Evolutionary conservation across 352 stramenopile species (phyloP).

Genomic region (Pythium periplocum): DNA sequence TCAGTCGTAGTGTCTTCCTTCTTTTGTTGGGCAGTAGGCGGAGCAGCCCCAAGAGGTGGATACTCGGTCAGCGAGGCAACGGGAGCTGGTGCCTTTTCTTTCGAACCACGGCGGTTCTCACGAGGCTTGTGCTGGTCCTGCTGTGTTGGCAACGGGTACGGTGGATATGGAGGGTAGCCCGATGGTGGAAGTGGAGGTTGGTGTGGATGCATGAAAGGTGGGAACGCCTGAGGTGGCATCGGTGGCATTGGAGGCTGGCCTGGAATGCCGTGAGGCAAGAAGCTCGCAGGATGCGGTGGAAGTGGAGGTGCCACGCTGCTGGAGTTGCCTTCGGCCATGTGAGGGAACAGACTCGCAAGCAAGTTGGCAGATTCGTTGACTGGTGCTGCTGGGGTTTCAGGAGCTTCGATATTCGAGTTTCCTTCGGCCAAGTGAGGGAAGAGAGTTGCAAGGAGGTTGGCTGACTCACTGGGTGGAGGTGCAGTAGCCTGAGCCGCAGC

Average conservation of each 20-base stretch:
- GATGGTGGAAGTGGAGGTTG: no score
- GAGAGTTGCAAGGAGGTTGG: conserved; percentile 17
- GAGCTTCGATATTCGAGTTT: not conserved
- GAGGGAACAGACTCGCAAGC: conserved; percentile 36
- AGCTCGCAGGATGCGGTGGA: conserved; percentile 1
- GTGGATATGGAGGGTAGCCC: no score
- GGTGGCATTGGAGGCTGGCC: not conserved
- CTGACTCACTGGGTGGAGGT: conserved; percentile 7
- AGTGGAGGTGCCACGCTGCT: conserved; percentile 4
- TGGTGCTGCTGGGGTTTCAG: conserved; percentile 4
- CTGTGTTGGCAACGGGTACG: not conserved
- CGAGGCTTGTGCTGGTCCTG: conserved; percentile 2
- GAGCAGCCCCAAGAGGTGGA: conserved; percentile 15
- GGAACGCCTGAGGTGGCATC: conserved; percentile 22
- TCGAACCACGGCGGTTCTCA: conserved; percentile 8
- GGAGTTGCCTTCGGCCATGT: conserved; percentile 28
- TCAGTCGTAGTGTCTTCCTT: not conserved
- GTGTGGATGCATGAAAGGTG: conserved; percentile 2
- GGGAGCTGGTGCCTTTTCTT: not conserved
- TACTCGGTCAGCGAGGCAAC: conserved; percentile 15
- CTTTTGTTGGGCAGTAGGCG: conserved; percentile 6
- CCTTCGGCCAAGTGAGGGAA: conserved; percentile 51
- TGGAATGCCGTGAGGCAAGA: no score
- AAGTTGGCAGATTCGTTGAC: conserved; percentile 20
- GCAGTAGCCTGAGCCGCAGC: conserved; percentile 9